Conservation (phyloP, 176 grass and related monocot genomes). For the Zea mays region Zm-B73-REFERENCE-NAM-5.0 NC_050097.1:49393001-49393500, state of each 20-base stretch:
- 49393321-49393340: slow-evolving; percentile 35
- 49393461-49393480: slow-evolving; percentile 11
- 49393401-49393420: neutral
- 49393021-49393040: neutral
- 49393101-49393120: neutral
- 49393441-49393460: neutral
- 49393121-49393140: neutral
- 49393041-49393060: slow-evolving; percentile 1
- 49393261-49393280: neutral
- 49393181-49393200: slow-evolving; percentile 31
- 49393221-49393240: too few species aligned
- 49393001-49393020: neutral
- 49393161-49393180: neutral
- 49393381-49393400: neutral
- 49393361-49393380: neutral
- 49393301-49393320: neutral
- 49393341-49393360: neutral
- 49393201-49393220: neutral
- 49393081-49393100: neutral
- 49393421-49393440: neutral
- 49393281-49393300: neutral
- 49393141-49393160: slow-evolving; percentile 45
- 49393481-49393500: slow-evolving; percentile 4
- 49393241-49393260: too few species aligned
- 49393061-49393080: neutral